Base-by-base conservation (phyloP, 2,329 filamentous ascomycete genomes). In the Penicillium sp. region DNA sequence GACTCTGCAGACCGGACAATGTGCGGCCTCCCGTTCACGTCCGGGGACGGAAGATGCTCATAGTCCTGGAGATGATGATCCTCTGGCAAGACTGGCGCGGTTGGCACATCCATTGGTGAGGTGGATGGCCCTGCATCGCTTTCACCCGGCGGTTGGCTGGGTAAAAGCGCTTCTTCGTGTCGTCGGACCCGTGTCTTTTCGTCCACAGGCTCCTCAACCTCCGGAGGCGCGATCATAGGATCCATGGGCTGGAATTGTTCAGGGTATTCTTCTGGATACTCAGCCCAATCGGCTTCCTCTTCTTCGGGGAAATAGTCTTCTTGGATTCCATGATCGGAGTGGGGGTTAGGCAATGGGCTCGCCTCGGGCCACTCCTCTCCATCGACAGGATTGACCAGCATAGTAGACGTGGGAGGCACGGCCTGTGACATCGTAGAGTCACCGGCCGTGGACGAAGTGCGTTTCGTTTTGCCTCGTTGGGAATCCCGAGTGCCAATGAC, bases 401-500 rank as follows among this genome's bases (percentile, higher is more conserved):
- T 40, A 10, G 58, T 42, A 34, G 53, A 32, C n/a, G 53, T 44
- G 4, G 53, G 38, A 38, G 52, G 42, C 13, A 56, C 58, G 8
- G 42, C 43, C n/a, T 67, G 58, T 27, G 61, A 67, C 60, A 47
- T 66, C 55, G 51, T 69, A 52, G 60, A 66, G 32, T 73, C 70
- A 42, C 71, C 70, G 46, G 57, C 59, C n/a, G 56, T 47, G 55
- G 60, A 71, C 24, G 52, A 56, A 29, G 46, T 70, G 54, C 63
- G 69, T 55, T 72, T 71, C 44, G 67, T 79, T 54, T 81, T 80
- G 54, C 77, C 69, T 60, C 83, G 74, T 56, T 83, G 83, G 63
- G 86, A 93, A 71, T 99, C 92, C 34, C 83, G 83, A 0, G 92
- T 96, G 1, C 94, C 94, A 18, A 97, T 86, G 1, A 96, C 80